Evolutionary conservation across 2,329 filamentous ascomycete genomes (phyloP).

Genomic region (Tolypocladium sp.): DNA sequence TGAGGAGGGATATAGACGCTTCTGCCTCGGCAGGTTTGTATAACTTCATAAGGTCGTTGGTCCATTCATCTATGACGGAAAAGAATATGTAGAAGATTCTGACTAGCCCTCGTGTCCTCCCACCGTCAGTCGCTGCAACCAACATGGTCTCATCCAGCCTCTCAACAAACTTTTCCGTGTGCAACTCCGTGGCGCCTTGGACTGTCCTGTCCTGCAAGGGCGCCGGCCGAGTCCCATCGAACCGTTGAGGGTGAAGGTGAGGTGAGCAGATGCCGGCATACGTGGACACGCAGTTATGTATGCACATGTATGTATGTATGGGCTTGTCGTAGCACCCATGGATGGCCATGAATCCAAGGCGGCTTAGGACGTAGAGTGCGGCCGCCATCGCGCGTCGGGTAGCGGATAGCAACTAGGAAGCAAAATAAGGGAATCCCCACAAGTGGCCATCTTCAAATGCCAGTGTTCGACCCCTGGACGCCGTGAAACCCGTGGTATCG

Average conservation of each 20-base stretch:
- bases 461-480: slow-evolving; percentile 14
- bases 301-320: background rate
- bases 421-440: slow-evolving; percentile 1
- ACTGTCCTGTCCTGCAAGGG: background rate
- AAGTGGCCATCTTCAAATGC: slow-evolving; percentile 6
- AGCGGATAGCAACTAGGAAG: slow-evolving; percentile 2
- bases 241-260: background rate
- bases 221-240: background rate
- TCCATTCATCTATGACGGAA: slow-evolving; percentile 26
- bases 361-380: background rate
- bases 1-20: background rate
- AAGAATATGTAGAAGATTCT: slow-evolving; percentile 24
- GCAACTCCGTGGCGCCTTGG: background rate
- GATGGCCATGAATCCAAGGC: background rate
- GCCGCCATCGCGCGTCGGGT: background rate
- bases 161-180: background rate
- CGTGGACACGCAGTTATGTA: background rate
- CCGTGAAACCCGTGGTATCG: slow-evolving; percentile 31
- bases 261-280: background rate
- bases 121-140: background rate
- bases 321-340: background rate
- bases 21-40: background rate
- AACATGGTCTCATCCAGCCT: background rate
- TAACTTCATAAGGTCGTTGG: slow-evolving; percentile 14
- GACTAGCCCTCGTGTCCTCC: slow-evolving; percentile 8